Evolutionary conservation across 306 rosid genomes (phyloP).

Genomic region (Cucurbita ficifolia): DNA sequence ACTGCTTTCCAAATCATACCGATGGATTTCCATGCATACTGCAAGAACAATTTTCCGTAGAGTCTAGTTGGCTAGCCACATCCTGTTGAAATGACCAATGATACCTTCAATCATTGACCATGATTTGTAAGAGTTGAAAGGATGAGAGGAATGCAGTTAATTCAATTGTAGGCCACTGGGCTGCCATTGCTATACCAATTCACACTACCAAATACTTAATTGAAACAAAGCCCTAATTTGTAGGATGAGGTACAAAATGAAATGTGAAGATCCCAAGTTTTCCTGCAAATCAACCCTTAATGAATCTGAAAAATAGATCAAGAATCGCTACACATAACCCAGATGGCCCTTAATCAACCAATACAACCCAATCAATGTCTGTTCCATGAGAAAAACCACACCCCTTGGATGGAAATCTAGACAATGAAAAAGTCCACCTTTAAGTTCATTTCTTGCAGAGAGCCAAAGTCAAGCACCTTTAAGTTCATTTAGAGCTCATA

Average conservation of each 20-base stretch:
- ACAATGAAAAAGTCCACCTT: background rate
- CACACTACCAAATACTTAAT: background rate
- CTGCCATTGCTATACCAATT: background rate
- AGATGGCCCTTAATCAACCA: background rate
- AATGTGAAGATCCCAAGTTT: conserved; percentile 11
- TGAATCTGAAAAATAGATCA: conserved; percentile 5
- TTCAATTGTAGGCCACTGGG: background rate
- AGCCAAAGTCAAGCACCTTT: background rate
- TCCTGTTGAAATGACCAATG: background rate
- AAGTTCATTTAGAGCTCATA: background rate
- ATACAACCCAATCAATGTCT: background rate
- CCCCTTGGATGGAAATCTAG: background rate
- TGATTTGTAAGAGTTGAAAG: background rate
- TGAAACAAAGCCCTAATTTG: conserved; percentile 4
- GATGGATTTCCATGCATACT: background rate
- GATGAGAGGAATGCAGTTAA: background rate
- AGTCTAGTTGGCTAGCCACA: background rate
- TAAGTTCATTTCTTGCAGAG: background rate
- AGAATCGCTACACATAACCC: background rate
- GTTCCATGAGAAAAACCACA: background rate
- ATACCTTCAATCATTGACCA: conserved; percentile 1
- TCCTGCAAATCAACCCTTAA: conserved; percentile 8
- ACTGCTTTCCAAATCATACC: background rate
- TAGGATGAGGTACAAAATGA: conserved; percentile 11
- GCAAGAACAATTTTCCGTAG: background rate